A percentile compares a stretch with the other conserved stretches of the same genome.
Conservation (phyloP, 345 rosid species). For the Mangifera indica region DNA sequence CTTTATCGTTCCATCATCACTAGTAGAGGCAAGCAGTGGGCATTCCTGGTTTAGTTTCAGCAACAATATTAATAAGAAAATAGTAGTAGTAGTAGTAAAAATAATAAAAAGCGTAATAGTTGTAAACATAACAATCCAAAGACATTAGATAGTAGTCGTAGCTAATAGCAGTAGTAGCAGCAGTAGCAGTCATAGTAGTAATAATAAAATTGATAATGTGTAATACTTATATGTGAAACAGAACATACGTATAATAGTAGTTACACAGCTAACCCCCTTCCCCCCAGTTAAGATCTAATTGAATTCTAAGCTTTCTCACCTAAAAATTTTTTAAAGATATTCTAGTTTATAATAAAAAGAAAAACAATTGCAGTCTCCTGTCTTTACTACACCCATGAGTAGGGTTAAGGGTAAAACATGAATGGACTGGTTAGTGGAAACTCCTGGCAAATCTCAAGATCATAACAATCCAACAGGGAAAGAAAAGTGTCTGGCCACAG, state of each 20-base stretch:
- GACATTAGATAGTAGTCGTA: not conserved
- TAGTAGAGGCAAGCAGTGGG: conserved; percentile 70
- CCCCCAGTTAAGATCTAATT: not conserved
- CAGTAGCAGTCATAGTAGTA: no score
- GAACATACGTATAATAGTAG: not conserved
- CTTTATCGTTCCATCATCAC: conserved; percentile 80
- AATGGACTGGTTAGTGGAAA: not conserved
- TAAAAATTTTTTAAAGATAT: not conserved
- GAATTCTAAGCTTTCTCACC: not conserved
- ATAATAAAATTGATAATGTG: no score
- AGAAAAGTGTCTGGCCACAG: not conserved
- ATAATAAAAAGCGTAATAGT: no score
- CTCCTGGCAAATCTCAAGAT: not conserved
- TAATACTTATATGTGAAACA: no score
- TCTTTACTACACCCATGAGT: not conserved
- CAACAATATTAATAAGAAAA: not conserved
- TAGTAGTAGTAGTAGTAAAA: not conserved
- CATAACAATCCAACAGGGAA: not conserved
- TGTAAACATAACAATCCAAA: not conserved
- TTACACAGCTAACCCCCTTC: not conserved
- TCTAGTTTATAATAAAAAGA: not conserved
- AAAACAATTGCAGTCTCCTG: not conserved
- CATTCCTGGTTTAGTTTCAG: conserved; percentile 39
- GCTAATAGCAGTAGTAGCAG: no score
- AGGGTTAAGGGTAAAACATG: not conserved